These are phyloP conservation scores for Tetradesmus lagerheimii DNA, from an alignment of 139 green algal genomes.

Conservation along the genomic window DNA sequence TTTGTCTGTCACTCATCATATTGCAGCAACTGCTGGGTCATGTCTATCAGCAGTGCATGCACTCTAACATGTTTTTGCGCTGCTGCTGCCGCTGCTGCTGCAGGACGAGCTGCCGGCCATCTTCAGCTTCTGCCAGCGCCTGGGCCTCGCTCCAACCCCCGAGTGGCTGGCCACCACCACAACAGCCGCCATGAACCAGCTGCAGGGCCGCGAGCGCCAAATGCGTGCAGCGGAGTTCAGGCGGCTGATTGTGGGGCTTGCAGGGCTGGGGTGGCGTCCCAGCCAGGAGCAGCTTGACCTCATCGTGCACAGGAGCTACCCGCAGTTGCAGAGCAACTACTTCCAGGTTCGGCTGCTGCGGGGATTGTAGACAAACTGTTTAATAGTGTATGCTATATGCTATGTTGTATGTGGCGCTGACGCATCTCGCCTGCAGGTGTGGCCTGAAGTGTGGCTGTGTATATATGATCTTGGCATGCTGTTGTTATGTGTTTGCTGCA, in stretches of 20 bases:
- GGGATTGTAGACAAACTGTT: too few relatives aligned
- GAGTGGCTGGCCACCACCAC: slow-evolving; percentile 27
- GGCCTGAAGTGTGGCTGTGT: too few relatives aligned
- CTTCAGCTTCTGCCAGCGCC: slow-evolving; percentile 19
- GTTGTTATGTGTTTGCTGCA: too few relatives aligned
- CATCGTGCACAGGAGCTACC: slow-evolving; percentile 25
- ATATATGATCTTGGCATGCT: too few relatives aligned
- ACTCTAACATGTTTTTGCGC: neutral
- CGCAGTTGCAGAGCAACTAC: neutral
- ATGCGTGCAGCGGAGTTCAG: neutral
- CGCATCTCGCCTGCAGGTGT: too few relatives aligned
- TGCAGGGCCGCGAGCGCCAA: neutral
- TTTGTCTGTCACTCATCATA: too few relatives aligned
- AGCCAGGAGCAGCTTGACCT: slow-evolving; percentile 20
- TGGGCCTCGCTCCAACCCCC: slow-evolving; percentile 24
- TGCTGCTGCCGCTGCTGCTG: neutral
- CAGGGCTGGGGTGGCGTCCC: slow-evolving; percentile 32
- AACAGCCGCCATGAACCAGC: neutral
- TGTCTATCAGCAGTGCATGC: neutral
- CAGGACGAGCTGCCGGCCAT: slow-evolving; percentile 32
- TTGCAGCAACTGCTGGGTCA: too few relatives aligned
- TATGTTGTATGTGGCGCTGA: too few relatives aligned
- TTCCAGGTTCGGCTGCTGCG: neutral
- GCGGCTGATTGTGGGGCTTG: slow-evolving; percentile 31
- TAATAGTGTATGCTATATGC: too few relatives aligned